phyloP scores from a whole-genome alignment of 2,329 filamentous ascomycete genomes.

The Macrophomina tecta region DNA sequence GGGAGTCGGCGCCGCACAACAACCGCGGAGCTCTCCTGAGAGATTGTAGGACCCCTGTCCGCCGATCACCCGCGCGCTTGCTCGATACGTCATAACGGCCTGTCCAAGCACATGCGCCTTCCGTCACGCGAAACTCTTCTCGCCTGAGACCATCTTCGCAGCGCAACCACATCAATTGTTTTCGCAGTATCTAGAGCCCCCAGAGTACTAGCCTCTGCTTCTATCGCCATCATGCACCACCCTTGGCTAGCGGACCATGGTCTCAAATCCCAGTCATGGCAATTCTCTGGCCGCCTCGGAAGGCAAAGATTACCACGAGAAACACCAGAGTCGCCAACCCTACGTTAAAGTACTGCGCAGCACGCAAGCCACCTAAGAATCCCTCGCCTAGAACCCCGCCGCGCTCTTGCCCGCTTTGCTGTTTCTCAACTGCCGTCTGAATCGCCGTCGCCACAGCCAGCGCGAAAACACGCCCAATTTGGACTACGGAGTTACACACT shows the following conservation, averaged over 20 bases:
- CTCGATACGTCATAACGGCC: conserved; percentile 9
- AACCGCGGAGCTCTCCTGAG: conserved; percentile 23
- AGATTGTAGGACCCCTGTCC: neutral
- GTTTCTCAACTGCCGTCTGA: conserved; percentile 61
- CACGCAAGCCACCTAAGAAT: conserved; percentile 46
- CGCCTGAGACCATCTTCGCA: too few relatives aligned
- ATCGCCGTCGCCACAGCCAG: conserved; percentile 69
- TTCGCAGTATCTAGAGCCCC: too few relatives aligned
- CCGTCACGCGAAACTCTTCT: neutral
- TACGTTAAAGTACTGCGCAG: conserved; percentile 49
- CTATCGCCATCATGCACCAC: too few relatives aligned
- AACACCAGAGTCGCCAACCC: conserved; percentile 44
- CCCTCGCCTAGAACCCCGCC: conserved; percentile 35
- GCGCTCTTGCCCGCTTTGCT: conserved; percentile 35
- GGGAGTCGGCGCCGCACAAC: conserved; percentile 2
- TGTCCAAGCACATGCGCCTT: neutral
- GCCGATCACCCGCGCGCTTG: conserved; percentile 23
- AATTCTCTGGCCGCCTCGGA: conserved; percentile 32
- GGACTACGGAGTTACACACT: conserved; percentile 69
- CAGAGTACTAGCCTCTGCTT: too few relatives aligned
- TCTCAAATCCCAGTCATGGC: neutral
- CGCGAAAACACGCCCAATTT: conserved; percentile 69
- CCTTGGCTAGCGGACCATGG: too few relatives aligned
- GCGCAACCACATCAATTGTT: too few relatives aligned
- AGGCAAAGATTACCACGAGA: conserved; percentile 41